These are phyloP conservation scores for Triticum aestivum DNA, from an alignment of 176 grass and related monocot species.

Conservation along the genomic window DNA sequence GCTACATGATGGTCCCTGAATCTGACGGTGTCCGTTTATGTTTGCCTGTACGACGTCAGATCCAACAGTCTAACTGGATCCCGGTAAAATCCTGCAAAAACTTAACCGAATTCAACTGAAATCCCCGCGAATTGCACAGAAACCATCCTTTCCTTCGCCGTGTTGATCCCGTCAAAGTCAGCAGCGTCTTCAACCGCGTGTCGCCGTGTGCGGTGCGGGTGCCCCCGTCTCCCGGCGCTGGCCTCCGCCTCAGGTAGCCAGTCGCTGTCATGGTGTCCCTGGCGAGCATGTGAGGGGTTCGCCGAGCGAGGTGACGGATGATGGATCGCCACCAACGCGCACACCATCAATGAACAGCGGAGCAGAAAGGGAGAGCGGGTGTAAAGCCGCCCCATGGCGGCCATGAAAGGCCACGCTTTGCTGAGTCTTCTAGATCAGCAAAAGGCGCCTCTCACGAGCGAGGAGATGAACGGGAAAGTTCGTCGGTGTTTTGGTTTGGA, in stretches of 20 bases:
- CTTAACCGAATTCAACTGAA: neutral
- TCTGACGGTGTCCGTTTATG: neutral
- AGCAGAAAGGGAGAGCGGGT: neutral
- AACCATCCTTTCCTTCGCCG: neutral
- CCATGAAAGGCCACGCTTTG: slow-evolving; percentile 18
- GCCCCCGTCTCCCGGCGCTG: neutral
- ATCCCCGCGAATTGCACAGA: neutral
- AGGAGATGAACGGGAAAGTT: neutral
- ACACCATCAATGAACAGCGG: neutral
- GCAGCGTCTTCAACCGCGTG: neutral
- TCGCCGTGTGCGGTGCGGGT: neutral
- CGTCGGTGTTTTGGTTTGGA: neutral
- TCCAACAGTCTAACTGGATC: neutral
- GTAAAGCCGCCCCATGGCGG: neutral
- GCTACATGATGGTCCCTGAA: neutral
- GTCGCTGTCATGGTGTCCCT: slow-evolving; percentile 8
- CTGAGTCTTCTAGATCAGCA: neutral
- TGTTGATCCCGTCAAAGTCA: neutral
- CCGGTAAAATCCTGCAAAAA: neutral
- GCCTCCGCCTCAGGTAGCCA: neutral
- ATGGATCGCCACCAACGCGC: neutral
- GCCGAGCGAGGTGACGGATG: neutral
- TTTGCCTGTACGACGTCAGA: neutral
- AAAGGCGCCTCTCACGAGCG: slow-evolving; percentile 8
- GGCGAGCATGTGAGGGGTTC: slow-evolving; percentile 18